A percentile compares a stretch with the other conserved stretches of the same genome.
Evolutionary conservation across 1,139 yeast species (phyloP).

Genomic region (Pichiaceae sp.): DNA sequence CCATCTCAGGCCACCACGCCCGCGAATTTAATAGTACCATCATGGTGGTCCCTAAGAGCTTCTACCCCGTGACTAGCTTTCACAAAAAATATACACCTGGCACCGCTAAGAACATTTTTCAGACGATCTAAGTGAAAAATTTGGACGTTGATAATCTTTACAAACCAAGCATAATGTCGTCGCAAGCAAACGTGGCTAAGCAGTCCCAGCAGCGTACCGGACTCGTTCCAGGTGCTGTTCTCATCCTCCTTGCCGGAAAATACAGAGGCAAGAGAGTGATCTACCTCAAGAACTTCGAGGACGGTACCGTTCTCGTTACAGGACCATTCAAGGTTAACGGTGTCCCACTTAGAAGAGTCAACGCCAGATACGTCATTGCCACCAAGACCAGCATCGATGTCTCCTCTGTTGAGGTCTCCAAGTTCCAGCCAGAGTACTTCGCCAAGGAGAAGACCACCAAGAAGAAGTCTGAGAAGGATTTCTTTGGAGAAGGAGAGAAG

Average conservation of each 20-base stretch:
- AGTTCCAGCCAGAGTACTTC: constrained; percentile 92
- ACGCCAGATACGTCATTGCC: constrained; percentile 98
- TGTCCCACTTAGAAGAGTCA: constrained; percentile 99
- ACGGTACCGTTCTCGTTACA: constrained; percentile 93
- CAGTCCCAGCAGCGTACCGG: constrained; percentile 89
- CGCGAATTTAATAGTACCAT: too few relatives aligned
- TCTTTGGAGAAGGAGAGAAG: constrained; percentile 64
- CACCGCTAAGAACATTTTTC: too few relatives aligned
- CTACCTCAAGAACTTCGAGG: constrained; percentile 94
- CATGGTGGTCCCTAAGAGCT: too few relatives aligned
- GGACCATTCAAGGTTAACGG: constrained; percentile 99
- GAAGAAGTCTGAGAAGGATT: constrained; percentile 84
- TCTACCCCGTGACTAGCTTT: too few relatives aligned
- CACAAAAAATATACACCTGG: too few relatives aligned
- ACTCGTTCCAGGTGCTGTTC: constrained; percentile 93
- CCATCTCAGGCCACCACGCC: too few relatives aligned
- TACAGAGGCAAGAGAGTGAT: constrained; percentile 99
- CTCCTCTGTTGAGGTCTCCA: constrained; percentile 74
- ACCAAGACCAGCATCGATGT: constrained; percentile 88
- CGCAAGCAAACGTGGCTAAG: not conserved
- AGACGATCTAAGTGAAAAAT: too few relatives aligned
- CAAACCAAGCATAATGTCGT: too few relatives aligned
- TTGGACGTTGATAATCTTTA: too few relatives aligned
- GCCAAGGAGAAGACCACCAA: constrained; percentile 85
- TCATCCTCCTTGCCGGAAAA: constrained; percentile 98